Evolutionary conservation across 345 rosid species (phyloP), one percentile per base, ranked within the genome.

Genomic region (Rhodamnia argentea): DNA sequence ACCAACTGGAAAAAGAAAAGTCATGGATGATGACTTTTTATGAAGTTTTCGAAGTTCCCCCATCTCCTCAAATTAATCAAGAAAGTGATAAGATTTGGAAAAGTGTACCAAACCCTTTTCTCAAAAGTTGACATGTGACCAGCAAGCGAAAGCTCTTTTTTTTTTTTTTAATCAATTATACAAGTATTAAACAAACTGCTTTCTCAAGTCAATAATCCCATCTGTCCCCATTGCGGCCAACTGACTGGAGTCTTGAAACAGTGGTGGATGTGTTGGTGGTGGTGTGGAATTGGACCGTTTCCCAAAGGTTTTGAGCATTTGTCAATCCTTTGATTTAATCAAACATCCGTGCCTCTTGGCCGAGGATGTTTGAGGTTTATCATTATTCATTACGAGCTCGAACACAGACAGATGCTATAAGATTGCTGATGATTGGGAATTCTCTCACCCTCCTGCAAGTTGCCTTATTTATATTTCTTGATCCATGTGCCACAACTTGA

Each of bases 231-330:
- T 56, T 82, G 83, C 16, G 85, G 86, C 91, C 91, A 89, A 87
- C 92, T 87, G 94, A 90, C 92, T 90, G 92, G 55, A 15, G 85
- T 86, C 64, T 59, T 86, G 93, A 90, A 91, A 90, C 93, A 91
- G 40, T 24, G 40, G 55, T 26, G 44, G 47, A 5, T 10, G 8
- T 42, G 23, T n/a, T n/a, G n/a, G 56, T 26, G 58, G 47, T 10
- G 20, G 20, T 24, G 24, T 51, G 52, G 52, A 51, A 70, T 18
- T 10, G 47, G 24, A 70, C 26, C 16, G 26, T 37, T 18, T 44
- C 18, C 13, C 78, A 32, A 32, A 37, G 24, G 18, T 23, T 62
- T 18, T 9, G 16, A 70, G 78, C 32, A 18, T 4, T 11, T 16
- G 78, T 70, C 78, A 18, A 70, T 32, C 24, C 59, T 20, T 27